Evolutionary conservation across 2,329 filamentous ascomycete genomes (phyloP).

Genomic region (Tolypocladium tropicale): DNA sequence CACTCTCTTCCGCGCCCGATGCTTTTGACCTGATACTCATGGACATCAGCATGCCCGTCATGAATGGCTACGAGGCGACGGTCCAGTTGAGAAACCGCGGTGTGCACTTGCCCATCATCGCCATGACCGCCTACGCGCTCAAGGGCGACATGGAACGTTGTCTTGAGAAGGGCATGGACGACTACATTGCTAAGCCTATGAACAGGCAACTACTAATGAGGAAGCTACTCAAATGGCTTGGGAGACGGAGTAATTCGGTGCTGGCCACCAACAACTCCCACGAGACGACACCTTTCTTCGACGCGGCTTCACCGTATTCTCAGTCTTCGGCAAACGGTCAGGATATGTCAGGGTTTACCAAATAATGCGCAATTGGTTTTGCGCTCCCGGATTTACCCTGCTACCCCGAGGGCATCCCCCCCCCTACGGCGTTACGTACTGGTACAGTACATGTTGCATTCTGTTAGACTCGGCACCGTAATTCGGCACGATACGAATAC

Average conservation of each 20-base stretch:
- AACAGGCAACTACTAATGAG: constrained; percentile 19
- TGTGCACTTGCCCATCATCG: constrained; percentile 43
- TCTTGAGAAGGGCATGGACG: constrained; percentile 43
- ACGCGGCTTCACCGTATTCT: not conserved
- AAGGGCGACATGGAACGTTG: constrained; percentile 44
- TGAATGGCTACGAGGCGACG: constrained; percentile 2
- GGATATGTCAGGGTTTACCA: too few relatives aligned
- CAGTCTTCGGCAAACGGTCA: not conserved
- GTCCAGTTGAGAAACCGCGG: constrained; percentile 23
- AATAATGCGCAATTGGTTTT: not conserved
- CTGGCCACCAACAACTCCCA: not conserved
- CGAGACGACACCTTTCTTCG: not conserved
- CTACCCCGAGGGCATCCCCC: not conserved
- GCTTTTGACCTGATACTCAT: constrained; percentile 17
- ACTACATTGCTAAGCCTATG: constrained; percentile 45
- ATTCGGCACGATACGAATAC: too few relatives aligned
- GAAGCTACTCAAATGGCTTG: constrained; percentile 15
- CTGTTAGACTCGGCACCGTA: not conserved
- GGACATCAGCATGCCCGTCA: constrained; percentile 2
- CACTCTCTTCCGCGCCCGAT: constrained; percentile 18
- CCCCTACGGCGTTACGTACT: not conserved
- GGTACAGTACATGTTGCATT: too few relatives aligned
- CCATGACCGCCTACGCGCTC: constrained; percentile 43
- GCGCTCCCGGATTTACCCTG: not conserved
- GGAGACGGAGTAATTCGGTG: not conserved